Percentiles rank a stretch among this genome's conserved stretches.
phyloP scores from a whole-genome alignment of 495 filamentous ascomycete genomes.

The Aeminium ludgeri region DNA sequence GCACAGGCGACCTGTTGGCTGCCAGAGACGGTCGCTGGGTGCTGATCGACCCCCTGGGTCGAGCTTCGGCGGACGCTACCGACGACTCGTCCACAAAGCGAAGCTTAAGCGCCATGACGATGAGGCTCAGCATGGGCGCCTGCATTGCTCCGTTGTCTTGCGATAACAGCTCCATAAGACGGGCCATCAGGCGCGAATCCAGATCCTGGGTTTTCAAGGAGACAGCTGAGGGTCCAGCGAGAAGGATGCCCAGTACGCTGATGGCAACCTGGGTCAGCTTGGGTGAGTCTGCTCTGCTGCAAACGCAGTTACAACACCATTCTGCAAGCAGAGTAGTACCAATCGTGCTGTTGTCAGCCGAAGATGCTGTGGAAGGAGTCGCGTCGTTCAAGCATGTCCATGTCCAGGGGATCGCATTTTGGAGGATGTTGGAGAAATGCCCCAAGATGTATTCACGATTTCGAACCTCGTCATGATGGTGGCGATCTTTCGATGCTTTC shows the following conservation, averaged over 20 bases:
- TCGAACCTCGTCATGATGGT: not conserved
- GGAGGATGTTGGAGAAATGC: conserved; percentile 1
- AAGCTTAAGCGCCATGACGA: conserved; percentile 2
- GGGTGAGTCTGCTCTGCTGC: not conserved
- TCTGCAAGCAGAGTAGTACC: not conserved
- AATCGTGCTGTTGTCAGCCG: not conserved
- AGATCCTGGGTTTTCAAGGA: not conserved
- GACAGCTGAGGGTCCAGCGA: not conserved
- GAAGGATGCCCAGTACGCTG: not conserved
- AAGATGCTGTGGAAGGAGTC: not conserved
- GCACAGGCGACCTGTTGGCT: not conserved
- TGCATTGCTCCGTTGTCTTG: conserved; percentile 2
- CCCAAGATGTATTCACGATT: conserved; percentile 1
- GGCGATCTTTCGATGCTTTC: no score
- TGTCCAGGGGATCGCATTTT: not conserved
- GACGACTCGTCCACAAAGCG: not conserved
- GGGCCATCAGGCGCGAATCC: conserved; percentile 1
- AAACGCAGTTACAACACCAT: not conserved
- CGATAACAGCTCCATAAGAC: conserved; percentile 1
- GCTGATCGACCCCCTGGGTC: not conserved
- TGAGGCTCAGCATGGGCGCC: conserved; percentile 4
- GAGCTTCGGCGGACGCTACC: not conserved
- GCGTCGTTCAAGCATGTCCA: conserved; percentile 4
- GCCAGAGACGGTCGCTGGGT: not conserved
- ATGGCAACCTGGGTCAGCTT: not conserved